phyloP scores from a whole-genome alignment of 768 basidiomycete species.

The Kwoniella europaea region DNA sequence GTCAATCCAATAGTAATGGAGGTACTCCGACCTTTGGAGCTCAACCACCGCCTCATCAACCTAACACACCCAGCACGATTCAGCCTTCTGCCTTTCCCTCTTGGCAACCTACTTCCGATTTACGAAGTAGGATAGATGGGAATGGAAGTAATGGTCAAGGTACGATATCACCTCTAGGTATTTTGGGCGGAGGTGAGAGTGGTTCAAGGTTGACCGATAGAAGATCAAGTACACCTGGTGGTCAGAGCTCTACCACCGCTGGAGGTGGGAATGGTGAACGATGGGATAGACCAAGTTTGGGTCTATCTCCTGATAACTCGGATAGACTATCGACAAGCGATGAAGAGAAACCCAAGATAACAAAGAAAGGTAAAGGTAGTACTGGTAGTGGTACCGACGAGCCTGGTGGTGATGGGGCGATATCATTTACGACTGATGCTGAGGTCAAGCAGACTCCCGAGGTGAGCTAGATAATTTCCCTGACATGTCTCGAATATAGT shows the following conservation, averaged over 20 bases:
- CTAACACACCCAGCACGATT: constrained; percentile 17
- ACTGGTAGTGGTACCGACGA: not conserved
- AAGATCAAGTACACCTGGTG: constrained; percentile 21
- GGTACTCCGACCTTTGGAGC: constrained; percentile 8
- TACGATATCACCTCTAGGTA: constrained; percentile 22
- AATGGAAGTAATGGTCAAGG: not conserved
- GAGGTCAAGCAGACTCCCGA: constrained; percentile 29
- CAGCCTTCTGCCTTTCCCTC: constrained; percentile 22
- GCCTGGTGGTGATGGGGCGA: not conserved
- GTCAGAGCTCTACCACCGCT: constrained; percentile 3
- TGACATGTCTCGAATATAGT: too few relatives aligned
- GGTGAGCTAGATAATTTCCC: constrained; percentile 12
- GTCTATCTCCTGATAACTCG: constrained; percentile 2
- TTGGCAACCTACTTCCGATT: constrained; percentile 20
- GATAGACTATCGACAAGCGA: constrained; percentile 4
- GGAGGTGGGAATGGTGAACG: constrained; percentile 1
- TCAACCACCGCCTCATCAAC: not conserved
- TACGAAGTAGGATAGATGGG: not conserved
- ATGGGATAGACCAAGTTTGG: constrained; percentile 19
- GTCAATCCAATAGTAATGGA: not conserved
- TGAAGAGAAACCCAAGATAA: constrained; percentile 9
- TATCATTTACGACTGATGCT: constrained; percentile 23
- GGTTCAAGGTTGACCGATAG: constrained; percentile 6
- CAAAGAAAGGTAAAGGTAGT: not conserved
- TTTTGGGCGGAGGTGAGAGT: constrained; percentile 9